Percentiles rank a stretch among this genome's conserved stretches.
These are phyloP conservation scores for Speleostelium caveatum DNA, from an alignment of 78 protist species.

Conservation along the genomic window DNA sequence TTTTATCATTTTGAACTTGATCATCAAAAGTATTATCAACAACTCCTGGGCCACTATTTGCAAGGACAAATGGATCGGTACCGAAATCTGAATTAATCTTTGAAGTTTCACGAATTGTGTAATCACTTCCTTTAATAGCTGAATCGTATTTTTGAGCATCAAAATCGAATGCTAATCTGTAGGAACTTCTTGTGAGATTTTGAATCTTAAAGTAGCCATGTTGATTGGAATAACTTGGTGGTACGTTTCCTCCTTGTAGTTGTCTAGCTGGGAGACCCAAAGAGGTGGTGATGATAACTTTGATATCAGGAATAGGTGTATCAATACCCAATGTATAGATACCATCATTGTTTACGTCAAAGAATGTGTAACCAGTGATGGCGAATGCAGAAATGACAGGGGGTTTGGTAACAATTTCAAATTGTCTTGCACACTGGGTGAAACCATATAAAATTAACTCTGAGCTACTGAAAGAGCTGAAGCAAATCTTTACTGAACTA, in stretches of 20 bases:
- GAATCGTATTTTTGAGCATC: neutral
- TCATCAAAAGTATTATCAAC: neutral
- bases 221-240: neutral
- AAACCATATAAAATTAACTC: slow-evolving; percentile 12
- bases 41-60: slow-evolving; percentile 2
- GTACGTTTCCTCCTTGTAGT: neutral
- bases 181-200: slow-evolving; percentile 14
- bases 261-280: slow-evolving; percentile 10
- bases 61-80: neutral
- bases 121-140: neutral
- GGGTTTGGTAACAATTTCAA: neutral
- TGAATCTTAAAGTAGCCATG: neutral
- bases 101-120: neutral
- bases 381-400: neutral
- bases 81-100: slow-evolving; percentile 6
- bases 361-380: neutral
- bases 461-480: slow-evolving; percentile 2
- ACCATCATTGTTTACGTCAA: neutral
- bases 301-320: neutral
- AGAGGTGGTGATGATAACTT: neutral
- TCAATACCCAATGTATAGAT: neutral
- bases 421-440: neutral
- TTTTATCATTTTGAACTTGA: neutral
- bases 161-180: neutral
- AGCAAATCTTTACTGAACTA: slow-evolving; percentile 3